Conservation (phyloP, 352 stramenopile genomes). For the Globisporangium echinulatum region DNA sequence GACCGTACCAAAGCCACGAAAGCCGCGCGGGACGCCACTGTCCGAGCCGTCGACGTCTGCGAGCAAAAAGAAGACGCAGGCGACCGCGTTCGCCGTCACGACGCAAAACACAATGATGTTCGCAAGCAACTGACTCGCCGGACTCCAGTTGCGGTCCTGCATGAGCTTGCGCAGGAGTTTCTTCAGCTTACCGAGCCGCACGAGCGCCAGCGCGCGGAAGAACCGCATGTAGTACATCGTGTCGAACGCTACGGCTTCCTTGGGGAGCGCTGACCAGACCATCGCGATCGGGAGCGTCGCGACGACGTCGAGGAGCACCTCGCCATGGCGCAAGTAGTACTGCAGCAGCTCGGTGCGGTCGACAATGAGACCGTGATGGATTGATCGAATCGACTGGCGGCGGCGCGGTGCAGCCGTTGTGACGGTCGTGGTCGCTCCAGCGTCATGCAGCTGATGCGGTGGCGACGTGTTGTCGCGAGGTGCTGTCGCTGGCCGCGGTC, state of each 20-base stretch:
- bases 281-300: constrained; percentile 15
- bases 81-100: constrained; percentile 11
- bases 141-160: constrained; percentile 18
- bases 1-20: constrained; percentile 20
- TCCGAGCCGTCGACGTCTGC: constrained; percentile 10
- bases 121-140: constrained; percentile 17
- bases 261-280: constrained; percentile 13
- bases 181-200: constrained; percentile 10
- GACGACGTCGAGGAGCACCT: constrained; percentile 11
- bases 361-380: constrained; percentile 1
- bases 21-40: not conserved
- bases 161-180: constrained; percentile 25
- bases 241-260: constrained; percentile 15
- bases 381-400: not conserved
- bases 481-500: not conserved
- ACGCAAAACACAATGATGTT: constrained; percentile 12
- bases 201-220: constrained; percentile 15
- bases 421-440: not conserved
- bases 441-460: not conserved
- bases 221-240: constrained; percentile 17
- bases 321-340: constrained; percentile 14
- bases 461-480: not conserved
- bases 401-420: not conserved
- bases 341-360: not conserved
- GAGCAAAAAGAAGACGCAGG: constrained; percentile 20